Conservation (phyloP, 257 asterid species). For the Solanum habrochaites region DNA sequence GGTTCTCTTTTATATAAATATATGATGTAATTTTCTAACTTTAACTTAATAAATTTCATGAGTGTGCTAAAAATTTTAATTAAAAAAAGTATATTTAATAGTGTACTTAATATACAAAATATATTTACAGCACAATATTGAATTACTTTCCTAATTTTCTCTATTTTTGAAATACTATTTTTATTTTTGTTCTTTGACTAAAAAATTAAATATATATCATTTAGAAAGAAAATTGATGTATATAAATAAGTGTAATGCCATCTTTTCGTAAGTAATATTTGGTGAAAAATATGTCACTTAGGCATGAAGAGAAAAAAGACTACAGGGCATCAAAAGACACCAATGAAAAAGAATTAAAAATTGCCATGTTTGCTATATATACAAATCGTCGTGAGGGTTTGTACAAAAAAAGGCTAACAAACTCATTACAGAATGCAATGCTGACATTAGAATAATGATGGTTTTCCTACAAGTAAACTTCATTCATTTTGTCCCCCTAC, state of each 20-base stretch:
- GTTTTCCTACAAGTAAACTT: constrained; percentile 26
- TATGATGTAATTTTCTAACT: neutral
- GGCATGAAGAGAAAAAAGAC: constrained; percentile 8
- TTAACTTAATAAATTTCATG: neutral
- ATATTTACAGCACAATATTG: neutral
- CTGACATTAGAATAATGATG: constrained; percentile 20
- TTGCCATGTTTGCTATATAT: constrained; percentile 15
- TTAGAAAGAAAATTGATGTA: neutral
- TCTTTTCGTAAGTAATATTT: neutral
- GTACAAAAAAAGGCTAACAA: neutral
- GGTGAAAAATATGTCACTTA: neutral
- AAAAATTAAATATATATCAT: neutral
- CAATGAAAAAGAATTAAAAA: neutral
- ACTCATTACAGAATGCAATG: constrained; percentile 11
- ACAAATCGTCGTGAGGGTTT: constrained; percentile 21
- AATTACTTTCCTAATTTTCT: neutral
- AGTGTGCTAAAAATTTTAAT: neutral
- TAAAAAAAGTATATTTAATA: neutral
- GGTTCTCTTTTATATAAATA: too few species aligned
- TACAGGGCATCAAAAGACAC: constrained; percentile 20
- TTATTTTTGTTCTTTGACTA: neutral
- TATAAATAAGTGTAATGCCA: neutral
- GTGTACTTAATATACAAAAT: neutral
- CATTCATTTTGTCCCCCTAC: constrained; percentile 27
- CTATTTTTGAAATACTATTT: neutral